Percentiles rank a stretch among this genome's conserved stretches.
These are phyloP conservation scores for Prunella vulgaris DNA, from an alignment of 257 asterid species.

Conservation along the genomic window DNA sequence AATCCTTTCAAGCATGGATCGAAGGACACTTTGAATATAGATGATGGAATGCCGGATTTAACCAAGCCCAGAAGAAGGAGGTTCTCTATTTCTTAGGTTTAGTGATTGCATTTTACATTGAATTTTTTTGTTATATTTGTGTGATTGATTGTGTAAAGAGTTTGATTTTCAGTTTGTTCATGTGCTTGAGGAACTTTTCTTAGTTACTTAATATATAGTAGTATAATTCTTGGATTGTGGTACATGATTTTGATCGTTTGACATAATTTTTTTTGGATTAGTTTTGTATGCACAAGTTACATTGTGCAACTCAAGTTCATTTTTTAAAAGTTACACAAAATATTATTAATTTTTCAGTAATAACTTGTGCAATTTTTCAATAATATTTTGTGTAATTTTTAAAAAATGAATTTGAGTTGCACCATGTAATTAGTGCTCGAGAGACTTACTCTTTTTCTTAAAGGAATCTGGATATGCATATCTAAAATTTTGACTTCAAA, in stretches of 20 bases:
- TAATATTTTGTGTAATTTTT: no score
- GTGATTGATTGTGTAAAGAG: slow-evolving; percentile 36
- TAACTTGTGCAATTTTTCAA: no score
- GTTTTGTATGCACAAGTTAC: no score
- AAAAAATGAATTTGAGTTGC: no score
- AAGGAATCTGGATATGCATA: no score
- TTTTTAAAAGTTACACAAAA: no score
- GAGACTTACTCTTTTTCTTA: no score
- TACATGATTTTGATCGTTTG: neutral
- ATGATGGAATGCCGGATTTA: slow-evolving; percentile 53
- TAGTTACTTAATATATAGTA: neutral
- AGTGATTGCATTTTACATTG: neutral
- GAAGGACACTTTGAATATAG: slow-evolving; percentile 66
- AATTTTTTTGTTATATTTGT: slow-evolving; percentile 1
- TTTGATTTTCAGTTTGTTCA: slow-evolving; percentile 23
- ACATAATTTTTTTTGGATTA: no score
- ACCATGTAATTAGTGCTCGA: no score
- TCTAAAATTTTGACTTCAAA: no score
- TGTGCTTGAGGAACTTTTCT: neutral
- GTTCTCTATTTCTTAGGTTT: slow-evolving; percentile 69
- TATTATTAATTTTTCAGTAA: no score
- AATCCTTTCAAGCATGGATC: slow-evolving; percentile 87
- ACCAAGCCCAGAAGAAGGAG: slow-evolving; percentile 92
- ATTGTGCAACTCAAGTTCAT: no score
- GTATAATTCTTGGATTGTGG: neutral